Conservation (phyloP, 306 rosid species). For the Cajanus cajan region DNA sequence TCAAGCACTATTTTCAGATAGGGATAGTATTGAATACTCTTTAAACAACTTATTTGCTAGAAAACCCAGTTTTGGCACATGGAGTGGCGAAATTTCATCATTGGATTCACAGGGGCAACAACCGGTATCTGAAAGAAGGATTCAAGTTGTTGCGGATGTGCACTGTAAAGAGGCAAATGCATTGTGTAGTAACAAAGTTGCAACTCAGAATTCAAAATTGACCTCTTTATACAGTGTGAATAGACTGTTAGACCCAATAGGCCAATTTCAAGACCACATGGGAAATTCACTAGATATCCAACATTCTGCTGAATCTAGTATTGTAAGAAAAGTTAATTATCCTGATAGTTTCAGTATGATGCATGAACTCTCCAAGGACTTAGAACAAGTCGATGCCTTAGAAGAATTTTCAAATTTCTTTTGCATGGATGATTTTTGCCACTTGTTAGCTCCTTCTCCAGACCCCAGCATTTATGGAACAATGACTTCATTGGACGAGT, state of each 20-base stretch:
- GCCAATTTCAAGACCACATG: conserved; percentile 29
- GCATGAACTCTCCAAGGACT: conserved; percentile 34
- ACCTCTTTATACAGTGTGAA: conserved; percentile 13
- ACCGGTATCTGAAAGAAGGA: conserved; percentile 31
- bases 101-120: conserved; percentile 44
- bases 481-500: conserved; percentile 38
- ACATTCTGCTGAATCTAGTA: conserved; percentile 23
- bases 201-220: conserved; percentile 28
- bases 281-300: conserved; percentile 27
- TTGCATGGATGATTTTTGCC: conserved; percentile 54
- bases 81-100: conserved; percentile 42
- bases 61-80: conserved; percentile 28
- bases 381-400: conserved; percentile 33
- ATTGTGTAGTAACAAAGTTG: conserved; percentile 26
- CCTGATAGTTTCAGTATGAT: conserved; percentile 13
- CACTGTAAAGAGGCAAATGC: conserved; percentile 19
- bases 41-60: conserved; percentile 8
- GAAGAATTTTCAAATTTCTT: conserved; percentile 43
- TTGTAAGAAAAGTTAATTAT: conserved; percentile 24
- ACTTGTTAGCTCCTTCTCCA: conserved; percentile 55
- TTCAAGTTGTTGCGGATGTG: conserved; percentile 31
- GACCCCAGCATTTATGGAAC: conserved; percentile 35
- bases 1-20: conserved; percentile 22
- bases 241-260: not conserved
- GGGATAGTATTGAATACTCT: conserved; percentile 10